Percentiles rank a stretch among this genome's conserved stretches.
Evolutionary conservation across 495 filamentous ascomycete species (phyloP).

Genomic region (Jackrogersella minutella): DNA sequence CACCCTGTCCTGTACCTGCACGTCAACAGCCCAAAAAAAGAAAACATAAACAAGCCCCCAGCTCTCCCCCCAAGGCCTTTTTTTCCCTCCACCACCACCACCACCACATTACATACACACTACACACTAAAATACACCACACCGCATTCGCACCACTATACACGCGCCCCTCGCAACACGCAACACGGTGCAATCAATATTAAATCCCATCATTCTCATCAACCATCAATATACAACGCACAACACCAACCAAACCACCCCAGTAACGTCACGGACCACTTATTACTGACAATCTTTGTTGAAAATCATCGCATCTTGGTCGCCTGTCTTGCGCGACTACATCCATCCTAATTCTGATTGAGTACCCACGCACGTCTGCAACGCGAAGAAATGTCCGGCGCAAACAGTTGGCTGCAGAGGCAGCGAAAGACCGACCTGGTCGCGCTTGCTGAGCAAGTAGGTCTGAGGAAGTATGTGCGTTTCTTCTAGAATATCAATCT

Average conservation of each 20-base stretch:
- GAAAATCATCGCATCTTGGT: constrained; percentile 43
- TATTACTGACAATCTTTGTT: constrained; percentile 9
- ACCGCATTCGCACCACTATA: constrained; percentile 1
- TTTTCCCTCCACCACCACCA: constrained; percentile 18
- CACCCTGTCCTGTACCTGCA: constrained; percentile 20
- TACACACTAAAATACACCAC: background rate
- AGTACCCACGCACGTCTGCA: background rate
- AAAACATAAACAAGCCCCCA: constrained; percentile 42
- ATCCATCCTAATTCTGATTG: constrained; percentile 21
- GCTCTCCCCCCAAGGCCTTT: constrained; percentile 31
- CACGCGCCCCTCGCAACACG: constrained; percentile 34
- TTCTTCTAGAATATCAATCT: constrained; percentile 14
- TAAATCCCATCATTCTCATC: constrained; percentile 17
- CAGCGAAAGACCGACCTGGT: constrained; percentile 85
- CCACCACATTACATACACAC: background rate
- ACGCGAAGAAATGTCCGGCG: constrained; percentile 49
- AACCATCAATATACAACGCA: constrained; percentile 4
- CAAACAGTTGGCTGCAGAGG: constrained; percentile 76
- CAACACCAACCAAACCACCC: background rate
- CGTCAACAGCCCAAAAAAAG: constrained; percentile 35
- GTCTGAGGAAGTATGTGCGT: constrained; percentile 72
- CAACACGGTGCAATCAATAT: constrained; percentile 24
- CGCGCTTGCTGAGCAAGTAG: constrained; percentile 76
- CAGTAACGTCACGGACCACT: constrained; percentile 32
- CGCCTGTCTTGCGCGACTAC: constrained; percentile 46